phyloP scores from a whole-genome alignment of 73 alveolate species.

The Tetrahymena malaccensis region DNA sequence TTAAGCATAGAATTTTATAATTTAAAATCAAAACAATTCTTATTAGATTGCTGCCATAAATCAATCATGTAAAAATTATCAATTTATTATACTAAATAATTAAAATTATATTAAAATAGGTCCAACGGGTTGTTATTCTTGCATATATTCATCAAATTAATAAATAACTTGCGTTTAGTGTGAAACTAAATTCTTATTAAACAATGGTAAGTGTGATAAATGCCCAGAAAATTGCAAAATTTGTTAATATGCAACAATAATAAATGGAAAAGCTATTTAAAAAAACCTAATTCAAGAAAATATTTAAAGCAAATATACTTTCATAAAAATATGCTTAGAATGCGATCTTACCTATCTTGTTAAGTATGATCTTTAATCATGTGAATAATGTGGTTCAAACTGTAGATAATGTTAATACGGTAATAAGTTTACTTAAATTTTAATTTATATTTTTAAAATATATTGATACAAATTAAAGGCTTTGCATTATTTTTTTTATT shows the following conservation, averaged over 20 bases:
- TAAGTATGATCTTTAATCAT: not conserved
- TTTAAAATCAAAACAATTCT: too few species aligned
- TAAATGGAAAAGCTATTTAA: not conserved
- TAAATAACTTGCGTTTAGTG: not conserved
- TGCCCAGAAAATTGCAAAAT: not conserved
- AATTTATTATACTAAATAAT: too few species aligned
- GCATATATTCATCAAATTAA: not conserved
- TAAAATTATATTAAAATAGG: not conserved
- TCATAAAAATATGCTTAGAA: not conserved
- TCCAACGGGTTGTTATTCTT: not conserved
- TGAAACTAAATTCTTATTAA: not conserved
- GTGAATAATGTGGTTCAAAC: not conserved
- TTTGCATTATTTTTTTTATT: too few species aligned
- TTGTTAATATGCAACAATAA: not conserved
- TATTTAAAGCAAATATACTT: not conserved
- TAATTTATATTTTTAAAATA: too few species aligned
- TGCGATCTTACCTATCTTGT: not conserved
- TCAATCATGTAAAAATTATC: too few species aligned
- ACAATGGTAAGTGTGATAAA: not conserved
- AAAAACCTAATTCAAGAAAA: not conserved
- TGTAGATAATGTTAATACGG: not conserved
- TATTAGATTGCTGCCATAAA: too few species aligned
- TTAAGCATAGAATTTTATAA: too few species aligned
- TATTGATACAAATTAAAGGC: too few species aligned
- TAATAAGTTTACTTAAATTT: too few species aligned